These are phyloP conservation scores for Metarhizium rileyi DNA, from an alignment of 2,329 filamentous ascomycete genomes.

Conservation along the genomic window DNA sequence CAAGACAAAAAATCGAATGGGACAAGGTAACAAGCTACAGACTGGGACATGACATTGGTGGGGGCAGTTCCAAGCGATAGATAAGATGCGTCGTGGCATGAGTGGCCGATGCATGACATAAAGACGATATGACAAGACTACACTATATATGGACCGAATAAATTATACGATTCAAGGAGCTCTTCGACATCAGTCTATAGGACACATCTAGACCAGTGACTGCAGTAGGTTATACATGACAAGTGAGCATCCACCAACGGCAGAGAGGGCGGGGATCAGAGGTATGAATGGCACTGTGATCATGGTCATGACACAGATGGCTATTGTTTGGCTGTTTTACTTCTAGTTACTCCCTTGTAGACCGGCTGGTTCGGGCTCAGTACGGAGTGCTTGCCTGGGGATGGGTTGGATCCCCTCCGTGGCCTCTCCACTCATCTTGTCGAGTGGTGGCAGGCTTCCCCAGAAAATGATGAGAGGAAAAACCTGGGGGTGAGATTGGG, in stretches of 20 bases:
- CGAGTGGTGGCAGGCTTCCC: not conserved
- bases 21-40: slow-evolving; percentile 94
- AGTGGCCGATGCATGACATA: not conserved
- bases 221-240: not conserved
- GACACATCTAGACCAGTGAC: not conserved
- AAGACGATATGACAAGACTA: not conserved
- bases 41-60: slow-evolving; percentile 70
- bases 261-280: not conserved
- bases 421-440: not conserved
- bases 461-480: not conserved
- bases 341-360: too few relatives aligned
- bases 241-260: not conserved
- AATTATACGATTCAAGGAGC: not conserved
- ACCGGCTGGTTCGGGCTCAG: too few relatives aligned
- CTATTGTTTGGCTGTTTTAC: too few relatives aligned
- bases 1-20: slow-evolving; percentile 98
- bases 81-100: not conserved
- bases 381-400: not conserved
- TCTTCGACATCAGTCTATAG: not conserved
- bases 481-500: not conserved
- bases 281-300: not conserved
- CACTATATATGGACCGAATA: not conserved
- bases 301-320: not conserved
- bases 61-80: slow-evolving; percentile 49
- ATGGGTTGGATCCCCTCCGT: not conserved